Evolutionary conservation across 306 rosid species (phyloP), one percentile per base, ranked within the genome.

Genomic region (Benincasa hispida): DNA sequence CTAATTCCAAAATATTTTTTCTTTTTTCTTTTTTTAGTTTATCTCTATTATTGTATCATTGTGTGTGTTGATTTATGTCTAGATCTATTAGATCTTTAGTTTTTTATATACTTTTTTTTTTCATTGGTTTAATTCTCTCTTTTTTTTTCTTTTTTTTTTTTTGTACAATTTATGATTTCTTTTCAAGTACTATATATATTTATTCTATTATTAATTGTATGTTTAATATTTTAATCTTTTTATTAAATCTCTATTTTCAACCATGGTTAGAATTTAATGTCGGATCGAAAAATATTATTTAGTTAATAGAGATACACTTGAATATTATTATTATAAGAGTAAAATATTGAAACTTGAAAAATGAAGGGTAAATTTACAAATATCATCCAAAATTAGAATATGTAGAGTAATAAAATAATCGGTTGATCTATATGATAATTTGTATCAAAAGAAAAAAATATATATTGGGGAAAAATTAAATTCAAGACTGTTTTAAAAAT

Each of bases 1-100:
- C 73, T 81, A 83, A 78, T 58, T 54, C 54, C 28, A n/a, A 54
- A 30, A 39, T 11, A 27, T 27, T 27, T 59, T 59, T 27, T 59
- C 12, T 59, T 12, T 6, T 0, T 28, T 15, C 2, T 30, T n/a
- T 0, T 55, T 4, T 2, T 14, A 15, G 24, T 30, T 15, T 37
- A 19, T 66, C 30, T 19, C 11, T 15, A 65, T 65, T 65, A 65
- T 65, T 65, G 25, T 48, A 19, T 58, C 69, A 17, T 28, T 8
- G 21, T 18, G n/a, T n/a, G n/a, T n/a, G n/a, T 62, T 63, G 45
- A 63, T 32, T 63, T 18, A 18, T 63, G 47, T 65, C 50, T 37
- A 65, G 50, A 37, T 65, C 50, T 35, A 19, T 1, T 18, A 32
- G 70, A 63, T 63, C 70, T 63, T 34, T 65, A 10, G 15, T 35